Evolutionary conservation across 768 basidiomycete genomes (phyloP), one percentile per base, ranked within the genome.

Genomic region (Xerocomus brunneocitrinus): DNA sequence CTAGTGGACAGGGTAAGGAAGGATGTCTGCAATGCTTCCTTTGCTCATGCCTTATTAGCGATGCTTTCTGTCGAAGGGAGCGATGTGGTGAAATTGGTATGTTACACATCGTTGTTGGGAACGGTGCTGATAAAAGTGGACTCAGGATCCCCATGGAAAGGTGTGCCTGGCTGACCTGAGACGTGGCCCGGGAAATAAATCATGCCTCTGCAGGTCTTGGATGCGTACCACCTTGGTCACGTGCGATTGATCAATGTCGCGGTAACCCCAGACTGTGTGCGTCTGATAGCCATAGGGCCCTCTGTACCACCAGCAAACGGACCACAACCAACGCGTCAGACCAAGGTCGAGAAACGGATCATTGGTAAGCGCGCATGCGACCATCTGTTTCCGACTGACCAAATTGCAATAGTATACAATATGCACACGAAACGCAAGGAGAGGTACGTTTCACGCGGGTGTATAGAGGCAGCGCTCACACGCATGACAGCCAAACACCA

Each of bases 21-120:
- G 30, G 19, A 8, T n/a, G 5, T 28, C 24, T 25, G 13, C 12
- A 8, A 27, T 38, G 41, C 1, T 13, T 43, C 14, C 9, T 43
- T 16, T 28, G 5, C 41, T 27, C 12, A 43, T 16, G 25, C 4
- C n/a, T 7, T 9, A 9, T n/a, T 35, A 76, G 79, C 65, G 5
- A 78, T 82, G 57, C 58, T 82, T 38, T 78, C 78, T 8, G 78
- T 81, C 14, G 79, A 82, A 63, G 73, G 72, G 8, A 71, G 68
- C 52, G 71, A 73, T 9, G 75, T 81, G 31, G 67, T 69, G 8
- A 77, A 77, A 61, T 53, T 79, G 64, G 78, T 76, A 53, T 50
- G 71, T 53, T 7, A 28, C 3, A 31, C 12, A 8, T 55, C n/a
- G 14, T 13, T 9, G 8, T 40, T 27, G 28, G 3, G 28, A 7